Evolutionary conservation across 228 moss, liverwort and hornwort genomes (phyloP).

Genomic region (Sphagnum magellanicum): DNA sequence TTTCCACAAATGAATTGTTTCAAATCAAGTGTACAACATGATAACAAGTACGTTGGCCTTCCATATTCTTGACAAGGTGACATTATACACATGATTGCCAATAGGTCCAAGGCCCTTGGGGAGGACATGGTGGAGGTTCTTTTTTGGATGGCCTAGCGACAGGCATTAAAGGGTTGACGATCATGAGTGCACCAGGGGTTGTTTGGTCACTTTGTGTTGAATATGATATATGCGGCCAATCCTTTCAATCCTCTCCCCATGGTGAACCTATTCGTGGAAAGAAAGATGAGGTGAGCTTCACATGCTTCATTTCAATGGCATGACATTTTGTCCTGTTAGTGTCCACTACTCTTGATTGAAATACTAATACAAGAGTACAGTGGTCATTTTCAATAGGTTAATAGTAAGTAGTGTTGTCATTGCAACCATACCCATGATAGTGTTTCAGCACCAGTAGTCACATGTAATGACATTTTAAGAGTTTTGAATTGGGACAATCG

Average conservation of each 20-base stretch:
- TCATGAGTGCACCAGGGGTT: not conserved
- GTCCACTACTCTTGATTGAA: not conserved
- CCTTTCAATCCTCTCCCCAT: not conserved
- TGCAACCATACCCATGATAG: no score
- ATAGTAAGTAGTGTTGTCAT: no score
- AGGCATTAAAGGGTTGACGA: constrained; percentile 9
- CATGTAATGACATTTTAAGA: no score
- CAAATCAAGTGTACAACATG: no score
- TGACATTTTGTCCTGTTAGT: not conserved
- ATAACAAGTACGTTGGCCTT: no score
- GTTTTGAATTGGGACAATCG: no score
- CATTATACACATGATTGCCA: not conserved
- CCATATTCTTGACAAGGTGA: no score
- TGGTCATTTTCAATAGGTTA: no score
- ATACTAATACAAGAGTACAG: no score
- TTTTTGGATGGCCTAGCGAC: constrained; percentile 15
- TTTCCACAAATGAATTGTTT: no score
- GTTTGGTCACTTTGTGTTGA: constrained; percentile 1
- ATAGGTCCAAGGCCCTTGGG: constrained; percentile 24
- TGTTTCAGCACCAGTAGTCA: no score
- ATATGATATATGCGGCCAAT: constrained; percentile 3
- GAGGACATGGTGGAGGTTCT: constrained; percentile 5
- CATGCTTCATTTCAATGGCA: not conserved
- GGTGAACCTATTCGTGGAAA: not conserved
- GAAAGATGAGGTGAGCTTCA: not conserved